Evolutionary conservation across 2,329 filamentous ascomycete genomes (phyloP), one percentile per base, ranked within the genome.

Genomic region (Cladophialophora chaetospira): DNA sequence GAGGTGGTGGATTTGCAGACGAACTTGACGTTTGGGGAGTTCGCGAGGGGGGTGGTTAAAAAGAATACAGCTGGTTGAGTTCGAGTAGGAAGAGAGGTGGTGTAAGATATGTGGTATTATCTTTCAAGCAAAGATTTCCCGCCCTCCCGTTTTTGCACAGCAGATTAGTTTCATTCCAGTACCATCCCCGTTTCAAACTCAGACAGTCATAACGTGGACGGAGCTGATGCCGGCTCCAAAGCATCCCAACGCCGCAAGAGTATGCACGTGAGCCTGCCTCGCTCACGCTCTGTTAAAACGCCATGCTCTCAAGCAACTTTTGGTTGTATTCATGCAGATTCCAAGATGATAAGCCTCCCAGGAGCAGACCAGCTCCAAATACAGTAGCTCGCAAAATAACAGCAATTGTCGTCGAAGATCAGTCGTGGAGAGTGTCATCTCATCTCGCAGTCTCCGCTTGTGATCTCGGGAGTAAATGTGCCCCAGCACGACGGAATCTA

Each of bases 21-120:
- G 11, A 93, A 91, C 0, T 84, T 88, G 78, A 89, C 82, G 1
- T 93, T 90, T 74, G 77, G 83, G 43, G 82, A 82, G 17, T 93
- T 90, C 70, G 86, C 87, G 2, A 89, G 89, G 82, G 88, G 90
- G 70, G 87, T 92, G 45, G 88, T 92, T 67, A 86, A 89, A 75
- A 73, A 88, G 72, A 87, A 88, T 69, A 82, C 88, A 67, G 86
- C 68, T 38, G 50, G 36, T n/a, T 54, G 21, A 25, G 13, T 15
- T 26, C 11, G 33, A 26, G 40, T 17, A 13, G 5, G 17, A 6
- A 17, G 21, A 3, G 13, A 23, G 13, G 44, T 9, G 5, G 19
- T 28, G 15, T 29, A 35, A 31, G 15, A 17, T 44, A 44, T 40
- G 17, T 17, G 15, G 11, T 40, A 11, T 19, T 40, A 8, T 19